Percentiles rank a stretch among this genome's conserved stretches.
Conservation (phyloP, 2,329 filamentous ascomycete species). For the Aureobasidium vineae region DNA sequence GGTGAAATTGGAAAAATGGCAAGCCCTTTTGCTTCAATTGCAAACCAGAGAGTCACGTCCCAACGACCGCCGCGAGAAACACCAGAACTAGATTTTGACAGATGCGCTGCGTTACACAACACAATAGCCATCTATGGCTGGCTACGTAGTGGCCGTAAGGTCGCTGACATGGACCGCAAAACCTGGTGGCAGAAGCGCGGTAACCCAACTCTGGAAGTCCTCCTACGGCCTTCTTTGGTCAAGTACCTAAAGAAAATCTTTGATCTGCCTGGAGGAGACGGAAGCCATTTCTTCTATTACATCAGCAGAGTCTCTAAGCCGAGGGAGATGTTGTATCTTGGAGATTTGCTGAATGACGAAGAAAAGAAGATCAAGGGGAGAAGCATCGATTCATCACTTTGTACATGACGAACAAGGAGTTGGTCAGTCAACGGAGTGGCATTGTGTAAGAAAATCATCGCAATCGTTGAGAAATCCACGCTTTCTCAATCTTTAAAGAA, state of each 20-base stretch:
- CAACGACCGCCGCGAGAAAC: constrained; percentile 31
- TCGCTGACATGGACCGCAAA: constrained; percentile 34
- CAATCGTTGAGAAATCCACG: not conserved
- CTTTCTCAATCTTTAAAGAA: not conserved
- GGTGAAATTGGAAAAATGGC: constrained; percentile 7
- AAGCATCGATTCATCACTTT: constrained; percentile 37
- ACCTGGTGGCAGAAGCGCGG: constrained; percentile 38
- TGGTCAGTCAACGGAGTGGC: constrained; percentile 37
- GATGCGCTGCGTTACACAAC: constrained; percentile 39
- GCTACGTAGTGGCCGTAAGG: constrained; percentile 37
- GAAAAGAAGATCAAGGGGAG: constrained; percentile 33
- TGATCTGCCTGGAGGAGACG: constrained; percentile 33
- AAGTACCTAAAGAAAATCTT: constrained; percentile 38
- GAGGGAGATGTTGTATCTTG: constrained; percentile 35
- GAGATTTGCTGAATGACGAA: constrained; percentile 35
- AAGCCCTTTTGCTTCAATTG: constrained; percentile 34
- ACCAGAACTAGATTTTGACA: constrained; percentile 35
- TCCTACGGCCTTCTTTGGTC: constrained; percentile 35
- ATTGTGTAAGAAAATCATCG: constrained; percentile 31
- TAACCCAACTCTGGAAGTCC: constrained; percentile 32
- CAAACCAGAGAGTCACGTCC: constrained; percentile 35
- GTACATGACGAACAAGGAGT: constrained; percentile 35
- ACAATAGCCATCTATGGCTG: constrained; percentile 39
- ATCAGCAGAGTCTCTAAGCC: constrained; percentile 34
- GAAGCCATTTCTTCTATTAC: constrained; percentile 37